These are phyloP conservation scores for Tripterygium wilfordii DNA, from an alignment of 177 flowering plant genomes.

Conservation along the genomic window DNA sequence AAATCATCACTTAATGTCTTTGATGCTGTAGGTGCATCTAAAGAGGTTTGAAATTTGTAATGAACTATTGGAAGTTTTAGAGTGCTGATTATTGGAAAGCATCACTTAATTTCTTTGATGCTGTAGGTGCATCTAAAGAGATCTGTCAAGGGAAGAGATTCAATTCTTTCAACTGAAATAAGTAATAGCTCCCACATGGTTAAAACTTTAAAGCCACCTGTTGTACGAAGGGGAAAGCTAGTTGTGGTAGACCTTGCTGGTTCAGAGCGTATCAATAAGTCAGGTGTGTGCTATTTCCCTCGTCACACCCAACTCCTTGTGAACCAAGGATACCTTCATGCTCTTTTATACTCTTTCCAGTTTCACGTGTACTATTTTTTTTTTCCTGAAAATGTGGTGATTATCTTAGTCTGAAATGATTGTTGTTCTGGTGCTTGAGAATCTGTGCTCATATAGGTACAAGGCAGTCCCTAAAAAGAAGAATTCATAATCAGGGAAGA, in stretches of 20 bases:
- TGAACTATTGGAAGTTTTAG: background rate
- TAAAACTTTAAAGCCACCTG: slow-evolving; percentile 56
- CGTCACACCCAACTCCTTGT: no score
- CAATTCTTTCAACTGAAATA: slow-evolving; percentile 46
- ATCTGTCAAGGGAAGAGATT: slow-evolving; percentile 58
- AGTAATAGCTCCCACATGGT: slow-evolving; percentile 34
- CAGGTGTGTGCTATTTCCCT: slow-evolving; percentile 59
- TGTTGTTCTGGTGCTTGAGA: no score
- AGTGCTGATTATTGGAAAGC: no score
- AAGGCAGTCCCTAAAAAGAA: no score
- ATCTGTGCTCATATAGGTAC: no score
- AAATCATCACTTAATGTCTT: background rate
- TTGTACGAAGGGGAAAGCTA: slow-evolving; percentile 82
- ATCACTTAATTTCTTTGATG: slow-evolving; percentile 2
- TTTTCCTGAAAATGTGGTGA: no score
- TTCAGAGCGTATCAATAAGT: slow-evolving; percentile 93
- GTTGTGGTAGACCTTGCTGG: slow-evolving; percentile 98
- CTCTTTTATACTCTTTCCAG: no score
- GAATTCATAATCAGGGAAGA: no score
- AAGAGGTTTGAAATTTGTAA: slow-evolving; percentile 22
- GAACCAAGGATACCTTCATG: no score
- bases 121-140: slow-evolving; percentile 71
- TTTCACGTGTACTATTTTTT: no score
- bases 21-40: slow-evolving; percentile 53
- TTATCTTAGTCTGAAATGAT: no score